phyloP scores from a whole-genome alignment of 108 stramenopile genomes.

The Pseudonitzschia multiseries region DNA sequence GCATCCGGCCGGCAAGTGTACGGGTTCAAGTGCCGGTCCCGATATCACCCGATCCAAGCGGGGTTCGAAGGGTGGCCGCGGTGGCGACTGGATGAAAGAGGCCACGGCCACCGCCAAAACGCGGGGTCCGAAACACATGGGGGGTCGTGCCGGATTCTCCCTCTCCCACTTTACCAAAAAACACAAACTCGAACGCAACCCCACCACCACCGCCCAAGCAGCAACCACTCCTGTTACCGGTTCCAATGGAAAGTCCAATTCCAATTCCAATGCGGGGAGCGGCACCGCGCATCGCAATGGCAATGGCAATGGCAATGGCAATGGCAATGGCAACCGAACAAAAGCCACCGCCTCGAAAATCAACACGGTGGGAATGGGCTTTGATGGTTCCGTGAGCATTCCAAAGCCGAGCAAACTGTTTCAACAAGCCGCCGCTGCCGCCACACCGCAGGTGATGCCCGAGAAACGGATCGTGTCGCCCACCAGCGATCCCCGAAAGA shows the following conservation, averaged over 20 bases:
- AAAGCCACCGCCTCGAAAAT: background rate
- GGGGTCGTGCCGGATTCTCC: background rate
- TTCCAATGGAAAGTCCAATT: too few species aligned
- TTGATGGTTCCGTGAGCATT: conserved; percentile 68
- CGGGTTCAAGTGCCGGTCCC: background rate
- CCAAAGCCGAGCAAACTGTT: conserved; percentile 61
- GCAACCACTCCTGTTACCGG: too few species aligned
- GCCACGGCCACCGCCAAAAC: background rate
- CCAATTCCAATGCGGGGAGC: too few species aligned
- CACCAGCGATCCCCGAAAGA: background rate
- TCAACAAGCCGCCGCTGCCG: background rate
- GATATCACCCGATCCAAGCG: background rate
- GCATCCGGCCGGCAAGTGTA: too few species aligned
- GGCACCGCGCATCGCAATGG: too few species aligned
- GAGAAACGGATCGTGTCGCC: background rate
- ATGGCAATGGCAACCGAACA: background rate
- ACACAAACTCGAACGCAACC: background rate
- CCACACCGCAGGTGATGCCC: background rate
- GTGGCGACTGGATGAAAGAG: conserved; percentile 26
- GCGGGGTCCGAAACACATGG: background rate
- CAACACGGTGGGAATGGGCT: conserved; percentile 29
- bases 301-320: too few species aligned
- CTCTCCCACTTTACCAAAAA: background rate
- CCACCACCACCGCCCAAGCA: too few species aligned
- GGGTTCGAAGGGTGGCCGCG: background rate